Conservation (phyloP, 2,329 filamentous ascomycete species). For the Pseudogymnoascus destructans region DNA sequence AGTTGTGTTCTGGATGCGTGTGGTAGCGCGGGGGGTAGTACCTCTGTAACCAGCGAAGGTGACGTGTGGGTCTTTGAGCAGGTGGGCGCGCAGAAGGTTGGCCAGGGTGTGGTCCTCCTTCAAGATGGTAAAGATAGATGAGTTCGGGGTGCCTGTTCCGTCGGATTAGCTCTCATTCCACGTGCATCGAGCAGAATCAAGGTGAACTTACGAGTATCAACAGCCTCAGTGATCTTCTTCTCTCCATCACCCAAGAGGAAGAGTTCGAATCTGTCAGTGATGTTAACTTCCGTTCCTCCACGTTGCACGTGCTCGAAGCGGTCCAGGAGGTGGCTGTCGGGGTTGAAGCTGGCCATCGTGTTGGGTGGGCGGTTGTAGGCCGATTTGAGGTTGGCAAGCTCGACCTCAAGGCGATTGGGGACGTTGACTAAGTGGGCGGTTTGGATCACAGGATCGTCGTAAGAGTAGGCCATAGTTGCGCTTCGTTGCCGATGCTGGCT, state of each 20-base stretch:
- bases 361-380: conserved; percentile 11
- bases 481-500: not conserved
- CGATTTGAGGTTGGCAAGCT: not conserved
- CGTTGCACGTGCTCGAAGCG: conserved; percentile 1
- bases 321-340: not conserved
- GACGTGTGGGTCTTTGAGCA: conserved; percentile 73
- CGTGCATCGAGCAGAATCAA: conserved; percentile 10
- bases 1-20: not conserved
- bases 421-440: not conserved
- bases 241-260: conserved; percentile 80
- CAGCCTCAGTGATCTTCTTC: conserved; percentile 82
- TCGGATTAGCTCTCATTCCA: conserved; percentile 8
- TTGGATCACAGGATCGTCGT: not conserved
- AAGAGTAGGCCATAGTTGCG: not conserved
- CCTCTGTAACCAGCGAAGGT: conserved; percentile 87
- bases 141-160: conserved; percentile 68
- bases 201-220: conserved; percentile 67
- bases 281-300: conserved; percentile 20
- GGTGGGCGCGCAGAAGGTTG: conserved; percentile 75
- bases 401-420: not conserved
- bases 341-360: conserved; percentile 3
- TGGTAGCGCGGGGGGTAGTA: conserved; percentile 34
- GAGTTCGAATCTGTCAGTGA: conserved; percentile 64
- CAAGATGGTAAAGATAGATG: conserved; percentile 87
- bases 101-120: conserved; percentile 96